A percentile compares a stretch with the other conserved stretches of the same genome.
These are phyloP conservation scores for Aspergillus jensenii DNA, from an alignment of 2,329 filamentous ascomycete genomes.

Conservation along the genomic window DNA sequence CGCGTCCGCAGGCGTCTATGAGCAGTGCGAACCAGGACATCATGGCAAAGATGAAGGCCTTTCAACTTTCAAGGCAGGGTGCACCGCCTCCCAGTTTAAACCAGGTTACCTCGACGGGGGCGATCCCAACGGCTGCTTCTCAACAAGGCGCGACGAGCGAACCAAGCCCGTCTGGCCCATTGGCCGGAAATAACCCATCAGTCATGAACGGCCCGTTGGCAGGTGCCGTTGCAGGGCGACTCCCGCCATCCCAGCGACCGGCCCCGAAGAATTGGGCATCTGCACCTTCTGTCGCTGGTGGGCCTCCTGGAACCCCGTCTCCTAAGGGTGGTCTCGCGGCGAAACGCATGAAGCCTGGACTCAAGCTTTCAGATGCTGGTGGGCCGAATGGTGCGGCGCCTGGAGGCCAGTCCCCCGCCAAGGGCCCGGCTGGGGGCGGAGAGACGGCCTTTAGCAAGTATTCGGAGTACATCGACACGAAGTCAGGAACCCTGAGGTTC, in stretches of 20 bases:
- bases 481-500: slow-evolving; percentile 88
- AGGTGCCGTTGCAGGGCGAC: slow-evolving; percentile 31
- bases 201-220: slow-evolving; percentile 27
- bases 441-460: slow-evolving; percentile 65
- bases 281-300: slow-evolving; percentile 22
- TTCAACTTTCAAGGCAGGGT: slow-evolving; percentile 65
- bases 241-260: slow-evolving; percentile 29
- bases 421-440: slow-evolving; percentile 36
- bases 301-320: slow-evolving; percentile 35
- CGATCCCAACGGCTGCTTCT: slow-evolving; percentile 24
- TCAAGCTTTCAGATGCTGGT: slow-evolving; percentile 52
- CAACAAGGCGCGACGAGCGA: slow-evolving; percentile 2
- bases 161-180: slow-evolving; percentile 5
- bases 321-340: slow-evolving; percentile 49
- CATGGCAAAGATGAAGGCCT: slow-evolving; percentile 68
- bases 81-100: slow-evolving; percentile 44
- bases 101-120: slow-evolving; percentile 35
- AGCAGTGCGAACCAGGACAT: slow-evolving; percentile 57
- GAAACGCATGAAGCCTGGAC: slow-evolving; percentile 48
- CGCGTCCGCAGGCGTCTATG: slow-evolving; percentile 33
- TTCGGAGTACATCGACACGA: slow-evolving; percentile 82
- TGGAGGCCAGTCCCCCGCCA: slow-evolving; percentile 34
- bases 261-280: slow-evolving; percentile 34
- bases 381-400: slow-evolving; percentile 46
- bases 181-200: slow-evolving; percentile 15